phyloP scores from a whole-genome alignment of 306 rosid species.

The Amphicarpaea edgeworthii region DNA sequence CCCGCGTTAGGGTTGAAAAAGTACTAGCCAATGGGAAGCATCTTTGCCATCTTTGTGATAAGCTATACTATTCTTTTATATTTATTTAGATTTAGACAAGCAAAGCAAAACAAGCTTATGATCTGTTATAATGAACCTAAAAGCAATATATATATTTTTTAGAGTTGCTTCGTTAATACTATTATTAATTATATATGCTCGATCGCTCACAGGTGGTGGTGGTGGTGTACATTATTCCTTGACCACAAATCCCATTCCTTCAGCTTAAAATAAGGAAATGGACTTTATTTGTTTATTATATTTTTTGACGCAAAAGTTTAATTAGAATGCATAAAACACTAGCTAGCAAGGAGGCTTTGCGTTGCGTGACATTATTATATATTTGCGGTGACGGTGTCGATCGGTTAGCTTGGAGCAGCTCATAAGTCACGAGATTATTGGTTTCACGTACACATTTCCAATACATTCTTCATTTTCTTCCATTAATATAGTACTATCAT shows the following conservation, averaged over 20 bases:
- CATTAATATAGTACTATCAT: no score
- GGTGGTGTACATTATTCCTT: neutral
- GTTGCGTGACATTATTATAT: conserved; percentile 39
- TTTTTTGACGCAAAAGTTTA: neutral
- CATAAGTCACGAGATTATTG: conserved; percentile 40
- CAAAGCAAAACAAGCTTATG: conserved; percentile 14
- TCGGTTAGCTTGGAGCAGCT: conserved; percentile 46
- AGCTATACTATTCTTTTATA: neutral
- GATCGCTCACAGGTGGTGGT: conserved; percentile 22
- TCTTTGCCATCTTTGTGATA: conserved; percentile 39
- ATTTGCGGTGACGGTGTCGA: conserved; percentile 51
- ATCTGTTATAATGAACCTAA: no score
- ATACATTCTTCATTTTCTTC: conserved; percentile 24
- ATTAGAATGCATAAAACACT: conserved; percentile 30
- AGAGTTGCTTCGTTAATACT: neutral
- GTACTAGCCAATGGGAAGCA: conserved; percentile 41
- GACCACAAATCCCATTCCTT: conserved; percentile 19
- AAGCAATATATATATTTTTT: no score
- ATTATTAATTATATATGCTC: conserved; percentile 31
- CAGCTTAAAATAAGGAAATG: conserved; percentile 33
- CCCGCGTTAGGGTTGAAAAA: conserved; percentile 47
- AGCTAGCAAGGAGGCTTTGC: no score
- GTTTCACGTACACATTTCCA: conserved; percentile 45
- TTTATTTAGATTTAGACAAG: no score
- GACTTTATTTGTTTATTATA: neutral